Percentiles rank a stretch among this genome's conserved stretches.
These are phyloP conservation scores for Botrytis paeoniae DNA, from an alignment of 2,329 filamentous ascomycete species.

Conservation along the genomic window DNA sequence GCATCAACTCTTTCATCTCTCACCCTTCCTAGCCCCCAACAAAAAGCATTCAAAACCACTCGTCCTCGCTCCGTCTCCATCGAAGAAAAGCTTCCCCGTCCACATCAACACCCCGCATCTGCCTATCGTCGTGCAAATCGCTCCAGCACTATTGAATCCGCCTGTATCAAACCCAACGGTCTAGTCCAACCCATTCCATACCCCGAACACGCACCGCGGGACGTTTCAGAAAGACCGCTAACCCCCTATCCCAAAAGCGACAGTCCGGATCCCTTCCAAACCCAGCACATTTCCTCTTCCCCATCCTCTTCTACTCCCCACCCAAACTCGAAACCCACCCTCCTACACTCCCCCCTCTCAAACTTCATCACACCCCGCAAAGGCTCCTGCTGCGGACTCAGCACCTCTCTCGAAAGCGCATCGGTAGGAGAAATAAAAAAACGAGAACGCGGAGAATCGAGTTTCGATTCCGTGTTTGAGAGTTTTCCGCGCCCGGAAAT, in stretches of 20 bases:
- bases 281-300: not conserved
- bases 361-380: not conserved
- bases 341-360: not conserved
- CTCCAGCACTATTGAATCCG: constrained; percentile 19
- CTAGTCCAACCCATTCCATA: not conserved
- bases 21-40: not conserved
- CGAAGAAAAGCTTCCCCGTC: constrained; percentile 8
- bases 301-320: not conserved
- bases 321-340: not conserved
- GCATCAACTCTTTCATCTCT: not conserved
- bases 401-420: not conserved
- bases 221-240: constrained; percentile 19
- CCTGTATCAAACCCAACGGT: constrained; percentile 1
- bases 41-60: not conserved
- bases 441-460: not conserved
- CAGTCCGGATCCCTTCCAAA: constrained; percentile 15
- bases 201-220: constrained; percentile 8
- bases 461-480: constrained; percentile 5
- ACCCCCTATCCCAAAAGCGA: constrained; percentile 25
- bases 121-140: constrained; percentile 10
- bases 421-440: not conserved
- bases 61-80: constrained; percentile 17
- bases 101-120: constrained; percentile 2
- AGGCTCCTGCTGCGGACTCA: constrained; percentile 3
- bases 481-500: constrained; percentile 15